Evolutionary conservation across 352 stramenopile species (phyloP), one percentile per base, ranked within the genome.

Genomic region (Phytophthora citricola): DNA sequence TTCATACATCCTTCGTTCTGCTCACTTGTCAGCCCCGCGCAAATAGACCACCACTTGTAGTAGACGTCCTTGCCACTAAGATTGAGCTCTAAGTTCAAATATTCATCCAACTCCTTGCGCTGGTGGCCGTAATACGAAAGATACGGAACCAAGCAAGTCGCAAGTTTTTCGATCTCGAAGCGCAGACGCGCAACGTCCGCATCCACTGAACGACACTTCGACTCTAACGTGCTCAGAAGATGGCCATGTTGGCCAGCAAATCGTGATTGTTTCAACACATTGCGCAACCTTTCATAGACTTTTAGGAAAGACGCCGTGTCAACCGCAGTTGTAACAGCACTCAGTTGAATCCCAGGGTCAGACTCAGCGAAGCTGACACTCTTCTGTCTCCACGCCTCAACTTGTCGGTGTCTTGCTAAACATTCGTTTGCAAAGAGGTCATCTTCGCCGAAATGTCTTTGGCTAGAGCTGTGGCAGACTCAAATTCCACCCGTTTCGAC

Each of bases 391-490:
- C 69, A 90, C 32, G 29, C 29, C 55, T 76, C 54, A 38, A 91
- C 81, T 58, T 92, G 78, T 40, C 62, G 60, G 45, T 91, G 79
- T 34, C 74, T 75, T 56, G 68, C 47, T n/a, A 72, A 52, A 36
- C 83, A 91, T 58, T 89, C 72, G 3, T 71, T 68, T 11, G 58
- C 72, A 58, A 91, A 17, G 48, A 47, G 3, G 44, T 53, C 7
- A 89, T 55, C 45, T 68, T 73, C 9, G 50, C 39, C 20, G 27
- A 51, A 12, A 71, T 40, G 14, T 64, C 47, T 6, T 70, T 56
- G 9, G 22, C 29, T 39, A 57, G 49, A 31, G 54, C 31, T 24
- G 32, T 51, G 2, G 26, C 34, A 48, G 24, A 17, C 6, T 73
- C 48, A 50, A 51, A 11, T 41, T 54, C 40, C 9, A 20, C 58